Evolutionary conservation across 2,329 filamentous ascomycete genomes (phyloP).

Genomic region (Didymella pomorum): DNA sequence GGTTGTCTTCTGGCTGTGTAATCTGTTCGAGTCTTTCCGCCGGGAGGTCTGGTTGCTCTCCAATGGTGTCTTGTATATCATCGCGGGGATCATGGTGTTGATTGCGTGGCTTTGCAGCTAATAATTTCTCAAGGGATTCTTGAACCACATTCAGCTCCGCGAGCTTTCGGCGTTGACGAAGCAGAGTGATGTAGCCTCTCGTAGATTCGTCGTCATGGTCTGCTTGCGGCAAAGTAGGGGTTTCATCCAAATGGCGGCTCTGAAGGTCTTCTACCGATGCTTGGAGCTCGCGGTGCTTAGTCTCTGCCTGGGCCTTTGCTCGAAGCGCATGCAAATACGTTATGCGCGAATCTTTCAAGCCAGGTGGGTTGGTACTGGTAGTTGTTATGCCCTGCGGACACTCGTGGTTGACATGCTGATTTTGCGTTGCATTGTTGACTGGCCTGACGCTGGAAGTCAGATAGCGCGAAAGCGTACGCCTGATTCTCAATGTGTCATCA

Average conservation of each 20-base stretch:
- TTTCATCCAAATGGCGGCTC: constrained; percentile 33
- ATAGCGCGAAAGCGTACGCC: constrained; percentile 44
- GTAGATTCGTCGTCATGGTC: constrained; percentile 41
- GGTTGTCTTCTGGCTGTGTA: constrained; percentile 30
- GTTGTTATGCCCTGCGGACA: constrained; percentile 36
- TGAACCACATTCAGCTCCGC: constrained; percentile 58
- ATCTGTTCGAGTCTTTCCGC: constrained; percentile 40
- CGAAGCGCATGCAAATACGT: constrained; percentile 58
- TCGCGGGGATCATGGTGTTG: constrained; percentile 36
- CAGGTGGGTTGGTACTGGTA: constrained; percentile 42
- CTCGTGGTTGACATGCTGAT: constrained; percentile 45
- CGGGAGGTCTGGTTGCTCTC: constrained; percentile 50
- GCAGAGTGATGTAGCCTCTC: constrained; percentile 53
- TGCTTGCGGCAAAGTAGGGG: constrained; percentile 40
- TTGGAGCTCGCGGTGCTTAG: constrained; percentile 47
- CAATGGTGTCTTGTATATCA: constrained; percentile 41
- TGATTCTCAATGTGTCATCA: constrained; percentile 49
- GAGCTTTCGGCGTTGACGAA: constrained; percentile 57
- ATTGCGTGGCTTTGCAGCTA: constrained; percentile 47
- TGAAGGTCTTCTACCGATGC: constrained; percentile 44
- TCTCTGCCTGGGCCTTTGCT: constrained; percentile 52
- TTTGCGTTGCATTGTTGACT: constrained; percentile 37
- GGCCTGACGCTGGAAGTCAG: constrained; percentile 42
- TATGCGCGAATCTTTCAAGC: constrained; percentile 54
- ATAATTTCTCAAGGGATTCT: constrained; percentile 52